phyloP scores from a whole-genome alignment of 352 stramenopile species.

The Aphanomyces invadans region DNA sequence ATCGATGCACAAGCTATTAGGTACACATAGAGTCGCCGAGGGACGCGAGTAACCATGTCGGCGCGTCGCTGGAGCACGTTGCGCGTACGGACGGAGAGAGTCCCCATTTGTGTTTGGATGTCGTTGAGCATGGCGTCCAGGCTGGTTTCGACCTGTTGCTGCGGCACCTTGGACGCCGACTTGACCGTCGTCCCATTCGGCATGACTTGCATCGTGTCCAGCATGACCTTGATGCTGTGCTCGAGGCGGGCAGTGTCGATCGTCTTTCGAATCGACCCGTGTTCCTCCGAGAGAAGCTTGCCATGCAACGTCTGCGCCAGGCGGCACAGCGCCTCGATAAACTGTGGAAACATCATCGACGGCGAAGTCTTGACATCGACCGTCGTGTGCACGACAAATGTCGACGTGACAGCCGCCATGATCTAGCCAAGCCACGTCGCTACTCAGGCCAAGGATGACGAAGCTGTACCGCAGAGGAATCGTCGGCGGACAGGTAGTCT shows the following conservation, averaged over 20 bases:
- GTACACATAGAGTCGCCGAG: too few relatives aligned
- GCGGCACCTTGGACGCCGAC: neutral
- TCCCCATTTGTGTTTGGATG: neutral
- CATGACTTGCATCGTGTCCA: slow-evolving; percentile 22
- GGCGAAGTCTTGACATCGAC: neutral
- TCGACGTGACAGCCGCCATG: neutral
- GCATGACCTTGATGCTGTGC: slow-evolving; percentile 23
- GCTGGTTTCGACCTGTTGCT: slow-evolving; percentile 5
- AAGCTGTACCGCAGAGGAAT: slow-evolving; percentile 32
- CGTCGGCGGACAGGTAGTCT: slow-evolving; percentile 49
- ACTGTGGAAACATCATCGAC: slow-evolving; percentile 47
- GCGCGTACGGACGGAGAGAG: neutral
- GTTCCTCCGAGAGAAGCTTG: slow-evolving; percentile 13
- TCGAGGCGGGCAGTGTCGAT: slow-evolving; percentile 12
- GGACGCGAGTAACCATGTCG: too few relatives aligned
- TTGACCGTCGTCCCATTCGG: slow-evolving; percentile 7
- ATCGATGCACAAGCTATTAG: neutral
- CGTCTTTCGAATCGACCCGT: neutral
- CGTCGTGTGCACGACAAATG: neutral
- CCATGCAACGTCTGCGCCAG: slow-evolving; percentile 47
- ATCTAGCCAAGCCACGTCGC: neutral
- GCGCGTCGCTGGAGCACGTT: slow-evolving; percentile 6
- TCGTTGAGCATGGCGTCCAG: slow-evolving; percentile 10
- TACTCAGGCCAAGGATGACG: neutral
- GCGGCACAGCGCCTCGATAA: slow-evolving; percentile 57